Percentiles rank a stretch among this genome's conserved stretches.
Evolutionary conservation across 2,329 filamentous ascomycete species (phyloP).

Genomic region (Epichloe coenophiala): DNA sequence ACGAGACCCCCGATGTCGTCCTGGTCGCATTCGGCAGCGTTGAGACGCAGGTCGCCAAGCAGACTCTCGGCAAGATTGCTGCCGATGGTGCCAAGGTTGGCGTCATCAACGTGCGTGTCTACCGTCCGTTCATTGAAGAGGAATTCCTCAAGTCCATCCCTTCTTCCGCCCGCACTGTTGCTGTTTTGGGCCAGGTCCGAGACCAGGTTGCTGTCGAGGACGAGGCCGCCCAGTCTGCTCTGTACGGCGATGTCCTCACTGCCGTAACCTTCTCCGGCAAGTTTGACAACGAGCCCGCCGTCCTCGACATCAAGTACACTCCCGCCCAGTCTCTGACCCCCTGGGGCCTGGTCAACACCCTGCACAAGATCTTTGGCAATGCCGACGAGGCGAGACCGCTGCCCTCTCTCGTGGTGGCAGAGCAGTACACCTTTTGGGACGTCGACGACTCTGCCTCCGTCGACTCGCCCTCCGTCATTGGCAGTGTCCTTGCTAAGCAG

Average conservation of each 20-base stretch:
- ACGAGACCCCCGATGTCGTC: constrained; percentile 65
- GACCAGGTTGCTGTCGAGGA: constrained; percentile 63
- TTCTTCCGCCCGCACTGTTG: constrained; percentile 58
- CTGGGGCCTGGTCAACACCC: constrained; percentile 34
- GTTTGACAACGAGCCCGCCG: constrained; percentile 46
- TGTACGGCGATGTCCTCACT: constrained; percentile 86
- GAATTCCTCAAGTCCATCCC: constrained; percentile 78
- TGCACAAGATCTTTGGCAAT: constrained; percentile 38
- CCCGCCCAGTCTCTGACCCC: constrained; percentile 47
- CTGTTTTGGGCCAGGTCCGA: constrained; percentile 79
- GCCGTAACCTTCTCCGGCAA: constrained; percentile 66
- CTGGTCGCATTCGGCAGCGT: constrained; percentile 87
- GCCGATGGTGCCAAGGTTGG: constrained; percentile 66
- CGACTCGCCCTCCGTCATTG: constrained; percentile 48
- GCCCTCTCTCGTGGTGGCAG: constrained; percentile 39
- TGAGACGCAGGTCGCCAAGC: constrained; percentile 73
- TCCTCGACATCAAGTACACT: constrained; percentile 83
- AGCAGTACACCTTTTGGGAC: constrained; percentile 93
- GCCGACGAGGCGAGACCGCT: constrained; percentile 35
- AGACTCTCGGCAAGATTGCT: constrained; percentile 62
- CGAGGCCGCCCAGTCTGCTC: constrained; percentile 61
- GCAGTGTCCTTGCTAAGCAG: constrained; percentile 54
- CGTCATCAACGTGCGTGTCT: constrained; percentile 81
- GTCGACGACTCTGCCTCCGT: constrained; percentile 58
- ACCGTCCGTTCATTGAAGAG: constrained; percentile 90